Conservation (phyloP, 495 filamentous ascomycete species). For the Aspergillus olivimuriae region DNA sequence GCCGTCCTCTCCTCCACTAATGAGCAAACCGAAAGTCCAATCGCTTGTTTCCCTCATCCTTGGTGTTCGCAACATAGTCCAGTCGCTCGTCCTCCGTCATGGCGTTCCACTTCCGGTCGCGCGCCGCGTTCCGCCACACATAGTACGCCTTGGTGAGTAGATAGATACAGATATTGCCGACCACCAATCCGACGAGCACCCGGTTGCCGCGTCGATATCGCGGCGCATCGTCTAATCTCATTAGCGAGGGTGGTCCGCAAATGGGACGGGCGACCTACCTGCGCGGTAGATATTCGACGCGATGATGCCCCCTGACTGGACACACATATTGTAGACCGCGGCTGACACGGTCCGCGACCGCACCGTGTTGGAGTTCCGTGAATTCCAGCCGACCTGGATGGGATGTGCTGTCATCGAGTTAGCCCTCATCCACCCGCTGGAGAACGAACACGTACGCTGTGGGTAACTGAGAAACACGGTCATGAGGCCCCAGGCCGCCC, state of each 20-base stretch:
- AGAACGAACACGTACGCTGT: neutral
- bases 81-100: slow-evolving; percentile 17
- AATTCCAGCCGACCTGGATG: slow-evolving; percentile 28
- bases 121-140: slow-evolving; percentile 25
- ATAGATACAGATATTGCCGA: slow-evolving; percentile 34
- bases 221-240: slow-evolving; percentile 41
- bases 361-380: slow-evolving; percentile 48
- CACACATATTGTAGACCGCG: slow-evolving; percentile 47
- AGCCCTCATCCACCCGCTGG: neutral
- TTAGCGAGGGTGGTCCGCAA: neutral
- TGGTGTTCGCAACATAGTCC: slow-evolving; percentile 25
- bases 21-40: slow-evolving; percentile 30
- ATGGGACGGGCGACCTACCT: slow-evolving; percentile 5
- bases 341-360: slow-evolving; percentile 47
- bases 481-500: neutral
- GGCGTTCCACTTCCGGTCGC: slow-evolving; percentile 13
- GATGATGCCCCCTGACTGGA: slow-evolving; percentile 45
- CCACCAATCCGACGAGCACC: slow-evolving; percentile 39
- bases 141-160: slow-evolving; percentile 34
- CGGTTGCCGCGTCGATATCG: slow-evolving; percentile 46
- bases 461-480: neutral
- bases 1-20: slow-evolving; percentile 6
- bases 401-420: slow-evolving; percentile 11
- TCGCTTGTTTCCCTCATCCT: slow-evolving; percentile 32
- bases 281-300: slow-evolving; percentile 49